phyloP scores from a whole-genome alignment of 2,329 filamentous ascomycete species.

The Arthrobotrys pseudoclavata region DNA sequence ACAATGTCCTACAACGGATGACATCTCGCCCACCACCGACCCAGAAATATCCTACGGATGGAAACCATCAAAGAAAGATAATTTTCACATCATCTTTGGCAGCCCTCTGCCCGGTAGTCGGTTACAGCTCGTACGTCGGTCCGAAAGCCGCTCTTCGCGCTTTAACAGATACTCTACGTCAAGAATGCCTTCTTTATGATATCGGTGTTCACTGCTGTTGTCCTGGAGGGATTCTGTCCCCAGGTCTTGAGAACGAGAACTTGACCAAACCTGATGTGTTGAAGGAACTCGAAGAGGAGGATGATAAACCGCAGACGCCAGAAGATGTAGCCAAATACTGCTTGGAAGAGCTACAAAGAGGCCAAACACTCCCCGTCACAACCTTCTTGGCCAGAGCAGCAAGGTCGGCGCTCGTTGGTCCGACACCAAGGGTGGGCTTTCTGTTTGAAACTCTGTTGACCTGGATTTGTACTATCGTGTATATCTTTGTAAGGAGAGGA shows the following conservation, averaged over 20 bases:
- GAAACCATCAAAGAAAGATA: conserved; percentile 74
- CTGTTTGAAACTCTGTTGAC: conserved; percentile 73
- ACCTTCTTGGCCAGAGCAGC: conserved; percentile 79
- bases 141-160: conserved; percentile 87
- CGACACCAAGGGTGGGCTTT: conserved; percentile 70
- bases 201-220: conserved; percentile 75
- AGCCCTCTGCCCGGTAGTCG: conserved; percentile 81
- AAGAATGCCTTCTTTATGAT: conserved; percentile 89
- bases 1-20: conserved; percentile 65
- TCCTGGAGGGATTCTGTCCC: conserved; percentile 84
- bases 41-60: conserved; percentile 61
- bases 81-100: conserved; percentile 86
- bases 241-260: conserved; percentile 82
- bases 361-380: conserved; percentile 83
- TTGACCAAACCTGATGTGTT: conserved; percentile 84
- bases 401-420: conserved; percentile 74
- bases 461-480: conserved; percentile 71
- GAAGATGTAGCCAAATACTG: conserved; percentile 77
- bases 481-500: conserved; percentile 73
- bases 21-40: conserved; percentile 67
- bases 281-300: conserved; percentile 82
- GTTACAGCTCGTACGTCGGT: conserved; percentile 86
- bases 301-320: conserved; percentile 73
- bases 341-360: conserved; percentile 81
- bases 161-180: conserved; percentile 83